These are phyloP conservation scores for Alloascoidea africana DNA, from an alignment of 805 yeast species.

Conservation along the genomic window DNA sequence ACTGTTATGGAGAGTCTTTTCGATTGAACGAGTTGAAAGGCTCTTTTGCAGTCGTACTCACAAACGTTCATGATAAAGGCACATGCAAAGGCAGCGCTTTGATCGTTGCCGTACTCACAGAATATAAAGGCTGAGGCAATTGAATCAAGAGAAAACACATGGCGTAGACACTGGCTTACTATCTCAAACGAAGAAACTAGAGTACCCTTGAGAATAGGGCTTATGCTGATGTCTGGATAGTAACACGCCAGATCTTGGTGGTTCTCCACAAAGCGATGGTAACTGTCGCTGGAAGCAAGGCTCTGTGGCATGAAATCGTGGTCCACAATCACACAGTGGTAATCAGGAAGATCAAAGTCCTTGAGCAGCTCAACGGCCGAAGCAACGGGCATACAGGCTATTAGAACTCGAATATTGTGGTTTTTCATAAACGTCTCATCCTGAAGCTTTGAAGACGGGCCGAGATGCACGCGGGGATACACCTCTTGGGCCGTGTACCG, in stretches of 20 bases:
- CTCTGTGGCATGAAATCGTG: not conserved
- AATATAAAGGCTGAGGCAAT: constrained; percentile 9
- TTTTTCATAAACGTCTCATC: constrained; percentile 20
- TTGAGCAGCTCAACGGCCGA: constrained; percentile 14
- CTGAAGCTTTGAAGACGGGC: constrained; percentile 28
- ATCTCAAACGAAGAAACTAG: too few species aligned
- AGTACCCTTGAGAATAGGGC: too few species aligned
- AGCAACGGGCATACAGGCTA: constrained; percentile 21
- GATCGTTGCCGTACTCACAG: constrained; percentile 19
- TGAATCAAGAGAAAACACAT: too few species aligned
- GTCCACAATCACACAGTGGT: not conserved
- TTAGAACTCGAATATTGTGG: too few species aligned
- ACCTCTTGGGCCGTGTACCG: constrained; percentile 26
- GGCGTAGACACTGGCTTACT: too few species aligned
- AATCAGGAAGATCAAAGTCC: not conserved
- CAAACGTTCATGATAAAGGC: constrained; percentile 14
- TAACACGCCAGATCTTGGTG: too few species aligned
- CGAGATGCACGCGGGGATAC: constrained; percentile 26
- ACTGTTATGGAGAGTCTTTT: constrained; percentile 14
- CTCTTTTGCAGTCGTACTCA: constrained; percentile 8
- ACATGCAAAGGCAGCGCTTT: constrained; percentile 15
- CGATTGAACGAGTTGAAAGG: constrained; percentile 17
- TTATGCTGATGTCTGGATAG: too few species aligned
- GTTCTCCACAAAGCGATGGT: too few species aligned
- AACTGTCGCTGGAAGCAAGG: not conserved